Evolutionary conservation across 768 basidiomycete genomes (phyloP).

Genomic region (Inosperma sp.): DNA sequence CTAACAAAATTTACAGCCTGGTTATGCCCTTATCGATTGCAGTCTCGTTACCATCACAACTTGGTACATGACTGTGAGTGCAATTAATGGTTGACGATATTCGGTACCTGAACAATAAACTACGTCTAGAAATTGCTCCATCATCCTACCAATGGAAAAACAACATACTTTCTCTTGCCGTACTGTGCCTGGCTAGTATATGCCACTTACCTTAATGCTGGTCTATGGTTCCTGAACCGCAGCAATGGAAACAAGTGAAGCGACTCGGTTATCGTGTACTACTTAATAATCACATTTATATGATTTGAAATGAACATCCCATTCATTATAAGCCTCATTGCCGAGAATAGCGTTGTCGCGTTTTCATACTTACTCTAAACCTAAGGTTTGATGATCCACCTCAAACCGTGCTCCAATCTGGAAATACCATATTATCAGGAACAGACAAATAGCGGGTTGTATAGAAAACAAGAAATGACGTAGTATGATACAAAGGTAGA

Average conservation of each 20-base stretch:
- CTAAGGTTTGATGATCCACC: too few species aligned
- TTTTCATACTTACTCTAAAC: too few species aligned
- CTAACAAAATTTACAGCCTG: conserved; percentile 35
- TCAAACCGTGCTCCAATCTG: too few species aligned
- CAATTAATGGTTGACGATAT: background rate
- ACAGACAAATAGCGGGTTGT: too few species aligned
- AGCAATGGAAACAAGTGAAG: background rate
- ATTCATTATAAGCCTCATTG: too few species aligned
- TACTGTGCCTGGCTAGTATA: conserved; percentile 65
- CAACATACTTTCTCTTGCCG: conserved; percentile 57
- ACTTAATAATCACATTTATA: too few species aligned
- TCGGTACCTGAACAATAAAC: background rate
- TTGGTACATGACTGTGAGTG: conserved; percentile 53
- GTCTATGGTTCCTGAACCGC: conserved; percentile 53
- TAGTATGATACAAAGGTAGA: background rate
- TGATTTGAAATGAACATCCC: too few species aligned
- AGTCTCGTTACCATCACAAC: conserved; percentile 48
- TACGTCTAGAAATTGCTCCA: conserved; percentile 43
- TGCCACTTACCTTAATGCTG: conserved; percentile 67
- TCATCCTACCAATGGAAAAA: conserved; percentile 38
- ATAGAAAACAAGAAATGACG: background rate
- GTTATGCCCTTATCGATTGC: conserved; percentile 52
- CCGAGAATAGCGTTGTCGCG: too few species aligned
- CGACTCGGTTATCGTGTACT: too few species aligned
- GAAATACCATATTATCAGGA: too few species aligned